Conservation (phyloP, 78 protist genomes). For the Dictyostelium intermedium region DNA sequence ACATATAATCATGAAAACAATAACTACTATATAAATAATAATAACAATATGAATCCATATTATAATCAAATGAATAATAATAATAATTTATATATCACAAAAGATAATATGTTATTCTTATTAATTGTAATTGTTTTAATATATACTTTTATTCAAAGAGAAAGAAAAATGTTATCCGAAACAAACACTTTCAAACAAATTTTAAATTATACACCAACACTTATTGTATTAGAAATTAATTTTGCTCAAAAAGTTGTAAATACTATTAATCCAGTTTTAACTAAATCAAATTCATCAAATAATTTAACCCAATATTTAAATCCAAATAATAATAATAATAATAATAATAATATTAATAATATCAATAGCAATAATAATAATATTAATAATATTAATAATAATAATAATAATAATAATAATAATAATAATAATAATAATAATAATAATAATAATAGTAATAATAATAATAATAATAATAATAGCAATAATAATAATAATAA, state of each 20-base stretch:
- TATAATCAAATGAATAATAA: neutral
- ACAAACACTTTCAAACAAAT: constrained; percentile 43
- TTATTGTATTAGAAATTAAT: constrained; percentile 35
- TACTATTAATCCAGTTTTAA: constrained; percentile 11
- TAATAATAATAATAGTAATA: too few species aligned
- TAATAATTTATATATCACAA: neutral
- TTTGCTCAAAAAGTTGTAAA: constrained; percentile 16
- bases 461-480: too few species aligned
- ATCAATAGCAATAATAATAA: neutral
- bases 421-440: neutral
- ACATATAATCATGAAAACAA: neutral
- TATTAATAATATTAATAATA: neutral
- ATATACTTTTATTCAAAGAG: constrained; percentile 24
- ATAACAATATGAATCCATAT: neutral
- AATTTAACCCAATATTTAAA: neutral
- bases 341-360: neutral
- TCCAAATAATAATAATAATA: neutral
- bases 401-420: neutral
- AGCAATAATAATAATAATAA: neutral
- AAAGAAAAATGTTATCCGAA: neutral
- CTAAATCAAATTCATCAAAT: neutral
- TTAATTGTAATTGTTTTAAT: constrained; percentile 14
- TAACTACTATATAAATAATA: neutral
- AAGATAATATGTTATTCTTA: neutral
- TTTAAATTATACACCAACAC: constrained; percentile 51